Base-by-base conservation (phyloP, 2,329 filamentous ascomycete genomes). In the Cryphonectria nitschkei region DNA sequence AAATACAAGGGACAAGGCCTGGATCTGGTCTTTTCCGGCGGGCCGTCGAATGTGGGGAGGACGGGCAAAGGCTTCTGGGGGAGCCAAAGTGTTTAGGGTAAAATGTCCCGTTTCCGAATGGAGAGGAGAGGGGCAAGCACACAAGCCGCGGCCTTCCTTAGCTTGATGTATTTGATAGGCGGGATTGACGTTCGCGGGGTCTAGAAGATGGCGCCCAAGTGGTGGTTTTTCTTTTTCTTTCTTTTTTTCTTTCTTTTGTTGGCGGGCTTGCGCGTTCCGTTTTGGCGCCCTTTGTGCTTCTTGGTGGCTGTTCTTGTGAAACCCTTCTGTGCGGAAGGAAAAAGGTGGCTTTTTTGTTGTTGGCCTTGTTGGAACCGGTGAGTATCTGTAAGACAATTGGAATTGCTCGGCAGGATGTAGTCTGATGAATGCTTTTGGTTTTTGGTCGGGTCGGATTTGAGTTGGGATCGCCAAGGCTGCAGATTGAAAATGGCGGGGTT, bases 31-130 rank as follows among this genome's bases (percentile, higher is more conserved):
- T 29, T 37, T 61, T 61, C 64, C 46, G 46, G 46, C 32, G 64
- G 64, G 9, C 32, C 46, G 46, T 39, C 22, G 46, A 29, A 11
- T 66, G 64, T 66, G 64, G 64, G 29, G 64, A 56, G n/a, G 46
- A 58, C 29, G 26, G 54, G 54, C 26, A 11, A 32, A 4, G 43
- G 29, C 37, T 61, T 61, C 54, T 54, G 46, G 43, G 11, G 5
- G 16, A n/a, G 46, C 46, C 46, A 50, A 50, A n/a, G 46, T 50
- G 46, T n/a, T 50, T 16, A n/a, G 16, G 39, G 14, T n/a, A 56
- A 54, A 54, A 39, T 61, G 34, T 61, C 19, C 58, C 58, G 58
- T 61, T 39, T 61, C 58, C 58, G 34, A 61, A 39, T 39, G n/a
- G 52, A 29, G 52, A 29, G n/a, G n/a, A 6, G n/a, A n/a, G 26